Conservation (phyloP, 83 land plant species). For the Larix sibirica region DNA sequence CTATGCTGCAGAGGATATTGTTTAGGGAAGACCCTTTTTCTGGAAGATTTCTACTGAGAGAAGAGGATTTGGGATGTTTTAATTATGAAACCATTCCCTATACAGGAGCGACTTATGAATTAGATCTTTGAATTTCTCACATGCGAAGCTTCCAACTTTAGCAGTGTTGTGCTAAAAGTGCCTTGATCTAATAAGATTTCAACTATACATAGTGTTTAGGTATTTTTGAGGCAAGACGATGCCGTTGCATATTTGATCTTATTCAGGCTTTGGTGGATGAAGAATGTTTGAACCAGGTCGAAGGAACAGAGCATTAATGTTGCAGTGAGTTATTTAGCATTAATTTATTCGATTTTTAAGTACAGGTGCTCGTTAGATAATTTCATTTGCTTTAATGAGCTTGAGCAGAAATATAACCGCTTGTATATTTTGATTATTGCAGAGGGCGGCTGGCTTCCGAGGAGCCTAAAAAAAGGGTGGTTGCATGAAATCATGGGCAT, state of each 20-base stretch:
- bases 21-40: neutral
- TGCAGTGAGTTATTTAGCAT: too few species aligned
- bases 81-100: constrained; percentile 3
- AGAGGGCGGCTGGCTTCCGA: too few species aligned
- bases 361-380: too few species aligned
- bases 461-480: too few species aligned
- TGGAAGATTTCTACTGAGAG: neutral
- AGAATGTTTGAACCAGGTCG: neutral
- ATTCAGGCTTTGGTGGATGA: constrained; percentile 11
- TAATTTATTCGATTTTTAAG: too few species aligned
- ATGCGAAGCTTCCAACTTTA: constrained; percentile 6
- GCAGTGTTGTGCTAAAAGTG: neutral
- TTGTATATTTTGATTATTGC: too few species aligned
- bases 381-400: too few species aligned
- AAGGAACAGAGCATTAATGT: neutral
- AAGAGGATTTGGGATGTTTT: neutral
- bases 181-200: too few species aligned
- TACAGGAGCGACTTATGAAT: neutral
- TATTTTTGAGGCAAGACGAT: neutral
- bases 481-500: too few species aligned
- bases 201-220: neutral
- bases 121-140: neutral
- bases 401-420: too few species aligned
- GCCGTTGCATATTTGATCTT: neutral
- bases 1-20: constrained; percentile 13